phyloP scores from a whole-genome alignment of 2,329 filamentous ascomycete species.

The Colletotrichum musicola region DNA sequence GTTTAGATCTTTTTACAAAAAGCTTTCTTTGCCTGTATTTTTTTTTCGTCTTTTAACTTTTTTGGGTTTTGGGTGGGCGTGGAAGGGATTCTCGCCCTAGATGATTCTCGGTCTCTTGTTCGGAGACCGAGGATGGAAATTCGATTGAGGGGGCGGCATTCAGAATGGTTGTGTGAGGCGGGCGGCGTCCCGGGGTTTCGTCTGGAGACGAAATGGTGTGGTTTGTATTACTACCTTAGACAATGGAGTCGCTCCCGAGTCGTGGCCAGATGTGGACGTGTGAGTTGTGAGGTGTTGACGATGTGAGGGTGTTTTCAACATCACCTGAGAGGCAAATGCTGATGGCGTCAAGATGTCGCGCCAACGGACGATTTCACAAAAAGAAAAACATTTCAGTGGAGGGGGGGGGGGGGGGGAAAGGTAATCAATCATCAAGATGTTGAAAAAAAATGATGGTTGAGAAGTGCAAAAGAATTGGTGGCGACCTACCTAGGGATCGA shows the following conservation, averaged over 20 bases:
- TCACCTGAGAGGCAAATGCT: too few species aligned
- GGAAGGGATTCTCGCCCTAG: constrained; percentile 4
- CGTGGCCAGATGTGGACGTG: neutral
- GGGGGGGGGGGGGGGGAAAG: too few species aligned
- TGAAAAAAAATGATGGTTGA: neutral
- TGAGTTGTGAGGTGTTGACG: neutral
- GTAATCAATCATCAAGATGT: too few species aligned
- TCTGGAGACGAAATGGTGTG: neutral
- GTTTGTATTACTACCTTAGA: constrained; percentile 31
- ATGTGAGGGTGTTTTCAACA: too few species aligned
- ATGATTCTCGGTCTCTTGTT: neutral
- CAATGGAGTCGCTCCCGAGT: constrained; percentile 17
- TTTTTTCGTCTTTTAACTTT: neutral
- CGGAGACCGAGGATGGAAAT: neutral
- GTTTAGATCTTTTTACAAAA: constrained; percentile 37
- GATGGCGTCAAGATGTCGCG: too few species aligned
- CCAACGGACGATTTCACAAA: neutral
- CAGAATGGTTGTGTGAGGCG: constrained; percentile 19
- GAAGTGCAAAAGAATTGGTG: neutral
- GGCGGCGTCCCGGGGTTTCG: neutral
- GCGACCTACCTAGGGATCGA: constrained; percentile 29
- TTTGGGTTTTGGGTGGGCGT: neutral
- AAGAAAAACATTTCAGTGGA: neutral
- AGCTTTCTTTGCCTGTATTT: constrained; percentile 21
- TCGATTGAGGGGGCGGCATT: neutral